Conservation (phyloP, 1,284 basidiomycete species). For the Moesziomyces parantarcticus region DNA sequence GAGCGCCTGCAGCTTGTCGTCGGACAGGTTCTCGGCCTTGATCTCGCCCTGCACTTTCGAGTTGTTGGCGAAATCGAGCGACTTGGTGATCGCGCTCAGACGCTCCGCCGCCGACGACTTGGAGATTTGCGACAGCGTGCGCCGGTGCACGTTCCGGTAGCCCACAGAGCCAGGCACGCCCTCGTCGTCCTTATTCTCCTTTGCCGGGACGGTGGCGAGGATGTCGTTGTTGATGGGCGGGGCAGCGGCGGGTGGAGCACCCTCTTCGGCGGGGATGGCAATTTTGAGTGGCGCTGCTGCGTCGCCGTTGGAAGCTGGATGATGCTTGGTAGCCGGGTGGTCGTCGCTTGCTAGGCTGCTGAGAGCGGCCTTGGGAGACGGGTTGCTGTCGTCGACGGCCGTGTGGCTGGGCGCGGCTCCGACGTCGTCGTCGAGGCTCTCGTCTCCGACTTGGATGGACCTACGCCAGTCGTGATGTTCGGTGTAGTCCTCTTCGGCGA, state of each 20-base stretch:
- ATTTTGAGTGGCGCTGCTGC: background rate
- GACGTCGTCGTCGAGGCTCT: slow-evolving; percentile 23
- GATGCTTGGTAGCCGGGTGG: slow-evolving; percentile 2
- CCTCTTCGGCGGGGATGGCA: slow-evolving; percentile 1
- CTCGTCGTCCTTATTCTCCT: slow-evolving; percentile 14
- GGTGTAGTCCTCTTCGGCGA: slow-evolving; percentile 48
- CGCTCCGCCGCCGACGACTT: slow-evolving; percentile 55
- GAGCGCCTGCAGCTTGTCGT: slow-evolving; percentile 24
- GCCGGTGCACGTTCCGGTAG: slow-evolving; percentile 49
- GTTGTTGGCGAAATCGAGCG: slow-evolving; percentile 66
- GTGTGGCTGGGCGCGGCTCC: slow-evolving; percentile 31
- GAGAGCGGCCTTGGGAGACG: slow-evolving; percentile 6
- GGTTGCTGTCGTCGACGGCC: slow-evolving; percentile 26
- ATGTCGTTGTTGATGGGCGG: slow-evolving; percentile 21
- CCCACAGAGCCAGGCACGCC: slow-evolving; percentile 53
- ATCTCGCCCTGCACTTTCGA: slow-evolving; percentile 65
- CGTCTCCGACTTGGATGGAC: slow-evolving; percentile 30
- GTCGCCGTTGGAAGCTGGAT: background rate
- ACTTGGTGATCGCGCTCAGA: slow-evolving; percentile 58
- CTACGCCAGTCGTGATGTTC: slow-evolving; percentile 13
- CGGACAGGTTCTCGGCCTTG: slow-evolving; percentile 40
- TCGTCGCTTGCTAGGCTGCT: slow-evolving; percentile 25
- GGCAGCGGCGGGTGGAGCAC: slow-evolving; percentile 2
- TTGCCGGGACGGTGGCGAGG: background rate
- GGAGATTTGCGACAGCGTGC: slow-evolving; percentile 57